Percentiles rank a stretch among this genome's conserved stretches.
Conservation (phyloP, 371 early-diverging fungal species). For the Rhizopus delemar region DNA sequence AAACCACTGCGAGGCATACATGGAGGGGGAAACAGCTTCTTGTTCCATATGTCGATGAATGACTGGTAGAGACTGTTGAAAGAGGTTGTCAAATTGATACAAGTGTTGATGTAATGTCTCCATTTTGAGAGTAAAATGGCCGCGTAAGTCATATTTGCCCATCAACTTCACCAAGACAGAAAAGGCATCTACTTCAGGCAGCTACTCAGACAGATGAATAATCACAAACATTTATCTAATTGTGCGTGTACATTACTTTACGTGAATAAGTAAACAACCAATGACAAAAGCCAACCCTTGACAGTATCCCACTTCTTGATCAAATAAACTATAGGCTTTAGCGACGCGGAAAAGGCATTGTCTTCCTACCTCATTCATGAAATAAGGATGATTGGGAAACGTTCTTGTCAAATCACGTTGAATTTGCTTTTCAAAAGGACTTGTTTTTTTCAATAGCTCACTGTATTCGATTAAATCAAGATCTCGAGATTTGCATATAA, state of each 20-base stretch:
- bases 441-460: conserved; percentile 77
- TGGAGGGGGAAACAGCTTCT: conserved; percentile 74
- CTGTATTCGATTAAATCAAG: conserved; percentile 72
- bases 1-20: conserved; percentile 86
- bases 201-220: conserved; percentile 73
- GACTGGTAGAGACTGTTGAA: conserved; percentile 73
- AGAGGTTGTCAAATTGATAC: conserved; percentile 84
- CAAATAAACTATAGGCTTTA: conserved; percentile 90
- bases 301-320: conserved; percentile 92
- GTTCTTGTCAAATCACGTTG: conserved; percentile 85
- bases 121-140: conserved; percentile 81
- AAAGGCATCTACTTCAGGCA: conserved; percentile 87
- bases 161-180: conserved; percentile 74
- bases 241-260: conserved; percentile 28
- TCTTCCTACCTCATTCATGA: conserved; percentile 63
- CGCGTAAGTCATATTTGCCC: conserved; percentile 80
- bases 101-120: conserved; percentile 76
- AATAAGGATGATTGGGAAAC: conserved; percentile 80
- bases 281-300: conserved; percentile 93
- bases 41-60: conserved; percentile 68
- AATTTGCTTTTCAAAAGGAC: conserved; percentile 86
- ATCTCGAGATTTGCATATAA: conserved; percentile 57
- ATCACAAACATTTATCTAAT: neutral
- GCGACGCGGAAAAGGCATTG: conserved; percentile 78
- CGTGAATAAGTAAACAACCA: conserved; percentile 83